Evolutionary conservation across 805 yeast genomes (phyloP).

Genomic region (Komagataella phaffii): DNA sequence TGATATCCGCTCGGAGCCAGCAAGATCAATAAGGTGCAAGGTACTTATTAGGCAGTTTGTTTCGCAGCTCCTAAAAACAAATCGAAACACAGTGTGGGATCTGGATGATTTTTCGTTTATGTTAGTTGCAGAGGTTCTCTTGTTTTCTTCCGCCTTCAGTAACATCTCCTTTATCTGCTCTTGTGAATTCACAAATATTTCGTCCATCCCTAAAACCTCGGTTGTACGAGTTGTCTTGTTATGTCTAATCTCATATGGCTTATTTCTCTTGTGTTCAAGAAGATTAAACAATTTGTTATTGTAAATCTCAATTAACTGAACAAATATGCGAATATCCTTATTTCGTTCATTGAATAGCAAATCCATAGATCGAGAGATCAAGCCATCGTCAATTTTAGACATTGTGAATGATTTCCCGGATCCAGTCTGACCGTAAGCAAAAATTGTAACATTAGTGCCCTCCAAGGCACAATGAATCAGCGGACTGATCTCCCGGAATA

Average conservation of each 20-base stretch:
- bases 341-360: not conserved
- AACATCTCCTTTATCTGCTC: constrained; percentile 38
- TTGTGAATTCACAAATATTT: constrained; percentile 28
- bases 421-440: constrained; percentile 96
- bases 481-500: constrained; percentile 80
- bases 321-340: constrained; percentile 43
- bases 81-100: constrained; percentile 64
- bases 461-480: constrained; percentile 75
- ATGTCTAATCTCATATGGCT: constrained; percentile 54
- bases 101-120: constrained; percentile 81
- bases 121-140: constrained; percentile 73
- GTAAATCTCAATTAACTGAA: constrained; percentile 82
- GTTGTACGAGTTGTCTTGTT: constrained; percentile 42
- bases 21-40: constrained; percentile 76
- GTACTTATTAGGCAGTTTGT: constrained; percentile 41
- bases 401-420: constrained; percentile 92
- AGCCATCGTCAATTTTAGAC: constrained; percentile 60
- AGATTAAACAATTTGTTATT: constrained; percentile 73
- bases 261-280: constrained; percentile 18
- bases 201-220: constrained; percentile 43
- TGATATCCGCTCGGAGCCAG: constrained; percentile 82
- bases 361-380: constrained; percentile 64
- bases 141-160: constrained; percentile 37
- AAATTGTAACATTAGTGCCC: constrained; percentile 85
- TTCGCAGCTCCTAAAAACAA: constrained; percentile 50